phyloP scores from a whole-genome alignment of 768 basidiomycete genomes.

The Tulasnella sp. region DNA sequence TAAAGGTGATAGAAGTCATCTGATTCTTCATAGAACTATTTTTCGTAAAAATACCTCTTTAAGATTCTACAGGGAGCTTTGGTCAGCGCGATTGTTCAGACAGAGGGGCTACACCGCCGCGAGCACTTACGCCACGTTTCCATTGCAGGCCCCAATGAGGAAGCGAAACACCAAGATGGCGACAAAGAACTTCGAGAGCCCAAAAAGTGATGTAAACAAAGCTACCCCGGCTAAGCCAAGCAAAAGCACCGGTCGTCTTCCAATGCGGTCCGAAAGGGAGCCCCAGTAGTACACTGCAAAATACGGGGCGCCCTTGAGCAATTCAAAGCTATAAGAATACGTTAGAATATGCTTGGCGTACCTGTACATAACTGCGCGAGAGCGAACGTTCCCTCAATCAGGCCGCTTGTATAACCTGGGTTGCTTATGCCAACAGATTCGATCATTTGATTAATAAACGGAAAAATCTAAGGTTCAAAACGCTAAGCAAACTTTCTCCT shows the following conservation, averaged over 20 bases:
- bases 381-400: conserved; percentile 45
- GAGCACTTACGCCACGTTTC: conserved; percentile 36
- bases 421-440: conserved; percentile 33
- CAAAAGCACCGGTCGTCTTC: conserved; percentile 34
- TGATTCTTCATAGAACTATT: background rate
- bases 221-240: conserved; percentile 38
- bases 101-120: background rate
- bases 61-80: conserved; percentile 30
- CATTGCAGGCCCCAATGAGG: conserved; percentile 32
- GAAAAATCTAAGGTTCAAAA: conserved; percentile 40
- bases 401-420: conserved; percentile 45
- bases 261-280: conserved; percentile 42
- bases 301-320: background rate
- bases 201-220: conserved; percentile 38
- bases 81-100: background rate
- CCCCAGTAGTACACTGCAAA: conserved; percentile 41
- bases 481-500: background rate
- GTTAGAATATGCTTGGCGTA: background rate
- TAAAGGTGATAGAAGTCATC: background rate
- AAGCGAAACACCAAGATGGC: conserved; percentile 36
- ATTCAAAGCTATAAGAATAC: background rate
- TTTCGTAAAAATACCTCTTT: conserved; percentile 30
- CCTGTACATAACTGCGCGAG: conserved; percentile 44
- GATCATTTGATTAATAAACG: conserved; percentile 48
- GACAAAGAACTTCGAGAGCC: conserved; percentile 29